These are phyloP conservation scores for Pestalotiopsis sp. DNA, from an alignment of 2,329 filamentous ascomycete genomes.

Conservation along the genomic window DNA sequence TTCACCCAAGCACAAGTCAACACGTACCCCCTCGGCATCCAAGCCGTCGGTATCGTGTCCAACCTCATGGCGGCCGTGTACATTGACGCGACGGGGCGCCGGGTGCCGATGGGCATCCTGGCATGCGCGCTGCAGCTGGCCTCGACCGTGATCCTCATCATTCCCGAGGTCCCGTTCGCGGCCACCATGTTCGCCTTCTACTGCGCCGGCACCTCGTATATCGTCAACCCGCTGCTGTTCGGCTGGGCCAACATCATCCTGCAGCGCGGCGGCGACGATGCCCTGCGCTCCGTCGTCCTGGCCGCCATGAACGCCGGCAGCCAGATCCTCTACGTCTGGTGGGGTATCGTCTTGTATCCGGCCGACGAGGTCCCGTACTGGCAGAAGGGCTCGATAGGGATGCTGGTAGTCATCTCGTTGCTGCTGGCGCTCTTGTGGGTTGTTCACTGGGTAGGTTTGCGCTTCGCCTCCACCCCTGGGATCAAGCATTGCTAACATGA, in stretches of 20 bases:
- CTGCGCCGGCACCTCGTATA: slow-evolving; percentile 38
- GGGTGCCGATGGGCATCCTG: slow-evolving; percentile 35
- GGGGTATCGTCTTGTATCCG: slow-evolving; percentile 44
- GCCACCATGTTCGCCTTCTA: slow-evolving; percentile 39
- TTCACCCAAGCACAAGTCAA: slow-evolving; percentile 32
- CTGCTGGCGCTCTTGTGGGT: slow-evolving; percentile 16
- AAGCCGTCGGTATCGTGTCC: slow-evolving; percentile 38
- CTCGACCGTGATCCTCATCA: slow-evolving; percentile 32
- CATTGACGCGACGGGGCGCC: slow-evolving; percentile 11
- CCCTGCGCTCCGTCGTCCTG: slow-evolving; percentile 38
- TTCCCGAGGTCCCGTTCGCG: slow-evolving; percentile 30
- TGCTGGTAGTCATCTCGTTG: slow-evolving; percentile 22
- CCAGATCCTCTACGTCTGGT: slow-evolving; percentile 43
- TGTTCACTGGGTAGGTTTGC: slow-evolving; percentile 5
- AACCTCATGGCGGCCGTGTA: slow-evolving; percentile 34
- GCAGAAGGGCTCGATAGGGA: slow-evolving; percentile 33
- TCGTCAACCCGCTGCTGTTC: slow-evolving; percentile 39
- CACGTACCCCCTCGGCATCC: slow-evolving; percentile 36
- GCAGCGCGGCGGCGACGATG: slow-evolving; percentile 41
- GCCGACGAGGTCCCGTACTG: slow-evolving; percentile 45
- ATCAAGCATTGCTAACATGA: background rate
- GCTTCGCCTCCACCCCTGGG: background rate
- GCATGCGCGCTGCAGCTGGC: slow-evolving; percentile 35
- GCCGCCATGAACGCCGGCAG: slow-evolving; percentile 42
- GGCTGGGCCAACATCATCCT: slow-evolving; percentile 41